Conservation (phyloP, 352 stramenopile genomes). For the Phytophthora fragariaefolia region DNA sequence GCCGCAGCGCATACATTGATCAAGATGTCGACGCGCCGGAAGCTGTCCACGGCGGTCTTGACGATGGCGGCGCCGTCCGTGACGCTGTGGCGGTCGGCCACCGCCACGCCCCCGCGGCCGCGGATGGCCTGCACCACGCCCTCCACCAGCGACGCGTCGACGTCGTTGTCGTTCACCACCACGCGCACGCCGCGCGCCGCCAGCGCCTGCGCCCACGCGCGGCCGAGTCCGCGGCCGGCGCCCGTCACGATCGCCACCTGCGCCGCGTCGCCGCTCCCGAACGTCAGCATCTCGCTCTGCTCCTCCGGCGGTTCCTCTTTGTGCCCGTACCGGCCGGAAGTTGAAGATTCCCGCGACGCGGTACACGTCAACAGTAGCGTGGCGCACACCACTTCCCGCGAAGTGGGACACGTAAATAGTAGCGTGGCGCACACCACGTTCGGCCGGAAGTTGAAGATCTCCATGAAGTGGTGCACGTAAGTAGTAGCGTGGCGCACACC, state of each 20-base stretch:
- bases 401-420: no score
- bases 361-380: slow-evolving; percentile 32
- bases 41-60: slow-evolving; percentile 50
- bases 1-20: slow-evolving; percentile 60
- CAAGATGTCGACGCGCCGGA: slow-evolving; percentile 71
- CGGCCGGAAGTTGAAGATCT: no score
- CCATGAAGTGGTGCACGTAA: no score
- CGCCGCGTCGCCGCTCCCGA: slow-evolving; percentile 48
- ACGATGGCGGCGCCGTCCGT: slow-evolving; percentile 56
- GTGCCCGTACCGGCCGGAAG: slow-evolving; percentile 15
- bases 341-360: slow-evolving; percentile 35
- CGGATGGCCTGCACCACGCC: slow-evolving; percentile 49
- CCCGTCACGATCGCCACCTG: slow-evolving; percentile 76
- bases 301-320: background rate
- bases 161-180: slow-evolving; percentile 75
- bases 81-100: slow-evolving; percentile 60
- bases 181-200: slow-evolving; percentile 55
- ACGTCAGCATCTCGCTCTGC: slow-evolving; percentile 41
- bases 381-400: no score
- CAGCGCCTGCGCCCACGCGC: slow-evolving; percentile 59
- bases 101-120: slow-evolving; percentile 46
- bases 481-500: no score
- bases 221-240: slow-evolving; percentile 52
- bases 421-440: no score
- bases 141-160: slow-evolving; percentile 52